Conservation (phyloP, 805 yeast genomes). For the Lachancea meyersii region DNA sequence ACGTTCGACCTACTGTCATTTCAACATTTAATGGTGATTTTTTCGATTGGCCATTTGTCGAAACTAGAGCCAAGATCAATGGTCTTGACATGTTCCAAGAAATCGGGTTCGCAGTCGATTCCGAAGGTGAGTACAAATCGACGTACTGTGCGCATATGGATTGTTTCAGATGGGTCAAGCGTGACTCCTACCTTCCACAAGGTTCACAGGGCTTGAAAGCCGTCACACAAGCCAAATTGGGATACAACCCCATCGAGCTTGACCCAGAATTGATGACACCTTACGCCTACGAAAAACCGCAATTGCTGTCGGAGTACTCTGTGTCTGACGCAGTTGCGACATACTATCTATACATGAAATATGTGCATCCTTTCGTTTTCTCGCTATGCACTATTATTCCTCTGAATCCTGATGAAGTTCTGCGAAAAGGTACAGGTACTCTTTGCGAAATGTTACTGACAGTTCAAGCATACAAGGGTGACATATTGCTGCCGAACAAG, state of each 20-base stretch:
- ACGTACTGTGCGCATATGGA: constrained; percentile 95
- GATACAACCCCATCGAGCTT: constrained; percentile 91
- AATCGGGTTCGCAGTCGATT: constrained; percentile 87
- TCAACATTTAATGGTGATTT: constrained; percentile 98
- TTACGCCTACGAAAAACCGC: constrained; percentile 92
- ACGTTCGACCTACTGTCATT: constrained; percentile 88
- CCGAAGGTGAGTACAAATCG: constrained; percentile 88
- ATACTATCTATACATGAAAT: constrained; percentile 89
- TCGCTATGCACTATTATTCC: constrained; percentile 95
- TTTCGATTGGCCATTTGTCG: constrained; percentile 99
- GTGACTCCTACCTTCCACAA: constrained; percentile 96
- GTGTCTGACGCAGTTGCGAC: constrained; percentile 99
- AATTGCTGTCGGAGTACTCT: constrained; percentile 87
- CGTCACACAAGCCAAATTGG: constrained; percentile 90
- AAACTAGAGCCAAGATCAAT: constrained; percentile 75
- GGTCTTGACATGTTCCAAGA: constrained; percentile 85
- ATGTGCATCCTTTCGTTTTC: constrained; percentile 94
- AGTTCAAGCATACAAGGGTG: constrained; percentile 85
- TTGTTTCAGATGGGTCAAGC: constrained; percentile 94
- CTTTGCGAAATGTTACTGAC: constrained; percentile 93
- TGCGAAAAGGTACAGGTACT: constrained; percentile 97
- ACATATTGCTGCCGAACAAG: constrained; percentile 84
- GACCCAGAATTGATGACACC: constrained; percentile 99
- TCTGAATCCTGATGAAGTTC: constrained; percentile 89
- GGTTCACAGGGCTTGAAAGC: constrained; percentile 98